Base-by-base conservation (phyloP, 805 yeast species). In the Saturnispora sekii region DNA sequence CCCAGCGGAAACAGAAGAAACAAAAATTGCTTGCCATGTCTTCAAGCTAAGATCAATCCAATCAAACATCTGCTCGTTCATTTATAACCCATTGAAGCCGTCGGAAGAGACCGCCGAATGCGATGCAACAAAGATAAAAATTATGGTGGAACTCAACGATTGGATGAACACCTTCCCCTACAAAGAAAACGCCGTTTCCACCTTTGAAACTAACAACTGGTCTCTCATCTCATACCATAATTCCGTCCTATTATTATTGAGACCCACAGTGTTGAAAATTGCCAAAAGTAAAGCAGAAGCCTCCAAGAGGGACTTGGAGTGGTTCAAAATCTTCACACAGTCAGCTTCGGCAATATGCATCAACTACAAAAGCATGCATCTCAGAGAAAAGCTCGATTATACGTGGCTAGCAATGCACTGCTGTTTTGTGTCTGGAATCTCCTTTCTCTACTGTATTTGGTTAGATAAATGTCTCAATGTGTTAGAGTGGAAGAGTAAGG, bases 381-480 rank as follows among this genome's bases (percentile, higher is more conserved):
- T 55, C 3, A 53, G 50, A 30, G 56, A 54, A 9, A 57, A 57
- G 36, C 30, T 60, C 16, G 48, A 59, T 16, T 59, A 58, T 43
- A 55, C 65, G 3, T 61, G 64, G 65, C 31, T 59, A 4, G 50
- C 65, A 3, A 56, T 63, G 51, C 65, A 62, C 26, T 60, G 64
- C 32, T 55, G 53, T 5, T 60, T 60, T 48, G 60, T 59, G 14
- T 37, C 59, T 10, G 66, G 66, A 3, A 48, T 62, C 8, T 57
- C 65, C 1, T 62, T 62, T 46, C 44, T 62, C 7, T 61, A 60
- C 41, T 60, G 64, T 44, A 41, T 61, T 6, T 62, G 64, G 64
- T 33, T 62, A n/a, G 64, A 61, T 34, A 43, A 46, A n/a, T 32
- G 47, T 2, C 35, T 59, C 11, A 48, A 52, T 12, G 53, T 56